Conservation (phyloP, 352 stramenopile genomes). For the Phytophthora colocasiae region DNA sequence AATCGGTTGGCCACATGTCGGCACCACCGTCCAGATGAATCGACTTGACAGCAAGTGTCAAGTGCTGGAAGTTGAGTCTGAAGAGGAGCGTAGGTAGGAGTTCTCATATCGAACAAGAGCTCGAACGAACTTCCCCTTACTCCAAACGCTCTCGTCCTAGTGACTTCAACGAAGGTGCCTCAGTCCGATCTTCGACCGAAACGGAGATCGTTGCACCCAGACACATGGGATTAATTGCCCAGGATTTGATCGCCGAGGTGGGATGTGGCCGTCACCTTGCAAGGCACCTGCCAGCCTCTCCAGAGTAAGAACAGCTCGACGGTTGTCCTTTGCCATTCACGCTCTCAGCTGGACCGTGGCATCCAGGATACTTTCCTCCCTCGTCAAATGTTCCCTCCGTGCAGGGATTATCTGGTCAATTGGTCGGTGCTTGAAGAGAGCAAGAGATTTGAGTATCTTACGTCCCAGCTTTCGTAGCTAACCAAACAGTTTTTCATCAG, state of each 20-base stretch:
- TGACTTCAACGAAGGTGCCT: conserved; percentile 9
- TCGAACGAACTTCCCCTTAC: neutral
- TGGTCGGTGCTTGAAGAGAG: conserved; percentile 16
- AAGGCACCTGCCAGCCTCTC: conserved; percentile 3
- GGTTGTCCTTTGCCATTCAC: conserved; percentile 12
- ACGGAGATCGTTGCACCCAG: conserved; percentile 32
- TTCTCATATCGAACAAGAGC: conserved; percentile 2
- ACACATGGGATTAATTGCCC: conserved; percentile 36
- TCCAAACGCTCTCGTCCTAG: neutral
- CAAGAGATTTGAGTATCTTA: neutral
- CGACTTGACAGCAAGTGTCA: conserved; percentile 9
- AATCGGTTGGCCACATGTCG: conserved; percentile 33
- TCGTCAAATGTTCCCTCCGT: neutral
- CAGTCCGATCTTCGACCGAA: conserved; percentile 21
- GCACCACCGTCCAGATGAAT: conserved; percentile 18
- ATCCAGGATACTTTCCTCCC: neutral
- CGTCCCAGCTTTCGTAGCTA: too few species aligned
- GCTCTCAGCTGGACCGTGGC: neutral
- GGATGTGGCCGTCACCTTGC: conserved; percentile 7
- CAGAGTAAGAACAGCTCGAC: conserved; percentile 6
- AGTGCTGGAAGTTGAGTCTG: conserved; percentile 1
- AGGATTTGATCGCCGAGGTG: conserved; percentile 32
- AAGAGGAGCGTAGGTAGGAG: neutral
- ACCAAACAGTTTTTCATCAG: too few species aligned
- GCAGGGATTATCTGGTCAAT: neutral